Percentiles rank a stretch among this genome's conserved stretches.
These are phyloP conservation scores for Neofusicoccum laricinum DNA, from an alignment of 2,329 filamentous ascomycete species.

Conservation along the genomic window DNA sequence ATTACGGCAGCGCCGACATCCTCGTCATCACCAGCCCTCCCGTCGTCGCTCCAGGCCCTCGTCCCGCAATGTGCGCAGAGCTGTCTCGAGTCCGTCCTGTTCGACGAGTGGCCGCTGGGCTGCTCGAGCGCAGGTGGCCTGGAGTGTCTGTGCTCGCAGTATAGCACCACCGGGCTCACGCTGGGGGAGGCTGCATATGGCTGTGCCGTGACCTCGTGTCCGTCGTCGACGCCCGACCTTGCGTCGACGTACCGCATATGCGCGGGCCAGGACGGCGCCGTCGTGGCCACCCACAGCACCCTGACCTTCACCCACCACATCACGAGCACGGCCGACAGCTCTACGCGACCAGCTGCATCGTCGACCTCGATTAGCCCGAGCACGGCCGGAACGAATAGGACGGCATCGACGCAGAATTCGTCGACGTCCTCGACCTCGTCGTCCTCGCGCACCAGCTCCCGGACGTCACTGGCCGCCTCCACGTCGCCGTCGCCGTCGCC, in stretches of 20 bases:
- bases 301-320: conserved; percentile 26
- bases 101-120: conserved; percentile 32
- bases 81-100: conserved; percentile 33
- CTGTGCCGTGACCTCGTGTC: conserved; percentile 32
- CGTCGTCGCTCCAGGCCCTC: conserved; percentile 45
- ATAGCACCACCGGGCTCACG: conserved; percentile 35
- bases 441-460: conserved; percentile 3
- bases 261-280: conserved; percentile 32
- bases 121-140: conserved; percentile 32
- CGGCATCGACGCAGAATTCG: not conserved
- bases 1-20: not conserved
- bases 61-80: conserved; percentile 53
- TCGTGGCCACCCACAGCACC: conserved; percentile 34
- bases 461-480: not conserved
- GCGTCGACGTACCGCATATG: conserved; percentile 36
- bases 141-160: conserved; percentile 37
- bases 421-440: not conserved
- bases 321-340: conserved; percentile 3
- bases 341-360: not conserved
- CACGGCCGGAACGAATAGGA: not conserved
- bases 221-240: not conserved
- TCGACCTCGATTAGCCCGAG: not conserved
- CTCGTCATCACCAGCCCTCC: conserved; percentile 43
- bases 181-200: conserved; percentile 37
- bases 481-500: conserved; percentile 20